Evolutionary conservation across 331 rosid species (phyloP).

Genomic region (Malus hybrid): DNA sequence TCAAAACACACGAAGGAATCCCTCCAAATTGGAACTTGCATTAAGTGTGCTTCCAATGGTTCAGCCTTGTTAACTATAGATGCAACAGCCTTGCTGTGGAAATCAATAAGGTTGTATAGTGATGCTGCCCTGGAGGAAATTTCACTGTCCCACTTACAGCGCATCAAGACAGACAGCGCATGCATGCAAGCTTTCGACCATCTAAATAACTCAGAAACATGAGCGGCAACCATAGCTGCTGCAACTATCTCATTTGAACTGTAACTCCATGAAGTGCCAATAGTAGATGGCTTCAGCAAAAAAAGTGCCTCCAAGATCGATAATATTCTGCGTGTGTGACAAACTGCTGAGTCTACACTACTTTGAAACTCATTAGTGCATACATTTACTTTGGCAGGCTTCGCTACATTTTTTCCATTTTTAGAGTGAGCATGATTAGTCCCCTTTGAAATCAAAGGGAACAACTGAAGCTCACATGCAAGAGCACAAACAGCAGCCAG

Average conservation of each 20-base stretch:
- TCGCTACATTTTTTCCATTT: conserved; percentile 34
- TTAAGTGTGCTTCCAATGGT: conserved; percentile 76
- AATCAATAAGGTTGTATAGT: conserved; percentile 81
- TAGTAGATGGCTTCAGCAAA: conserved; percentile 84
- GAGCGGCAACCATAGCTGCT: conserved; percentile 99
- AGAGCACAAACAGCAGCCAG: conserved; percentile 97
- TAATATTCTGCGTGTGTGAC: conserved; percentile 84
- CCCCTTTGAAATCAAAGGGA: conserved; percentile 62
- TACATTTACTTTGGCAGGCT: conserved; percentile 47
- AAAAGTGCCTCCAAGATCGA: conserved; percentile 88
- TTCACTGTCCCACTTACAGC: conserved; percentile 90
- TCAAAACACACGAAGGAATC: conserved; percentile 33
- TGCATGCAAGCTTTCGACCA: conserved; percentile 96
- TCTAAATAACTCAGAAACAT: conserved; percentile 88
- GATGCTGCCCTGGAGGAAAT: conserved; percentile 84
- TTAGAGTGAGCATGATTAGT: conserved; percentile 37
- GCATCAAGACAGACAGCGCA: conserved; percentile 79
- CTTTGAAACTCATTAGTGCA: conserved; percentile 40
- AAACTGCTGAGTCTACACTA: conserved; percentile 72
- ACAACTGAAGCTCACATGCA: conserved; percentile 88
- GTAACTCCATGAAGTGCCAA: conserved; percentile 95
- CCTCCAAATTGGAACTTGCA: conserved; percentile 45
- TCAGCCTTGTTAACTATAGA: conserved; percentile 86
- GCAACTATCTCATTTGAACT: conserved; percentile 98
- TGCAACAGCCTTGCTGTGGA: conserved; percentile 90